These are phyloP conservation scores for Dichotomopilus funicola DNA, from an alignment of 2,329 filamentous ascomycete species.

Conservation along the genomic window DNA sequence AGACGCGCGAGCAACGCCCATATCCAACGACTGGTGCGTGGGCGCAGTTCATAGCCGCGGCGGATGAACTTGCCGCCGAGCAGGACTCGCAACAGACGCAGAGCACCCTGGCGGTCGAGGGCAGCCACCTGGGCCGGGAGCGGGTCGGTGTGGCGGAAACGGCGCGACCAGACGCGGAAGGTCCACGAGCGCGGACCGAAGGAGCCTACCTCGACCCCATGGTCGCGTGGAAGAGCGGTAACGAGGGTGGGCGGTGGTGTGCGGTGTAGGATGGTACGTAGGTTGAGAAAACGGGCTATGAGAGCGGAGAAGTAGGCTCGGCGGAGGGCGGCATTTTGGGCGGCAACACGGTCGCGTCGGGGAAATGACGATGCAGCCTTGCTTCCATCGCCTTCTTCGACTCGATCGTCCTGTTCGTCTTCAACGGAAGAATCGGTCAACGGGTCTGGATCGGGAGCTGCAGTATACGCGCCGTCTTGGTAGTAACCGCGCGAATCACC, in stretches of 20 bases:
- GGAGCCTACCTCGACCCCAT: conserved; percentile 50
- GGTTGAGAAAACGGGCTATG: conserved; percentile 54
- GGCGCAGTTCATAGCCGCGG: conserved; percentile 51
- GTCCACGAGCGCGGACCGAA: conserved; percentile 46
- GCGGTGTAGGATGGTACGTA: conserved; percentile 56
- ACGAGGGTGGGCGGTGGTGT: conserved; percentile 48
- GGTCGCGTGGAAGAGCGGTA: conserved; percentile 45
- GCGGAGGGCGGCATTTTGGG: conserved; percentile 40
- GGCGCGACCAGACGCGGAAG: conserved; percentile 45
- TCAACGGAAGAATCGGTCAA: conserved; percentile 22
- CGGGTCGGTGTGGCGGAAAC: conserved; percentile 49
- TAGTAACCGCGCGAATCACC: conserved; percentile 60
- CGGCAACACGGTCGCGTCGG: conserved; percentile 22
- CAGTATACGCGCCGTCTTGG: conserved; percentile 72
- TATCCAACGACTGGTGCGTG: conserved; percentile 71
- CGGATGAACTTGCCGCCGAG: conserved; percentile 57
- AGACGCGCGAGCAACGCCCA: conserved; percentile 76
- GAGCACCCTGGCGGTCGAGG: conserved; percentile 60
- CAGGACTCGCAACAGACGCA: conserved; percentile 62
- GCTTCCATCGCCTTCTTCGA: no score
- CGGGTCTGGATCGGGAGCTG: conserved; percentile 40
- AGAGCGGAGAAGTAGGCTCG: conserved; percentile 63
- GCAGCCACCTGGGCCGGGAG: conserved; percentile 52
- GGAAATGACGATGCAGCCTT: conserved; percentile 5
- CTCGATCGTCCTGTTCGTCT: conserved; percentile 8